phyloP scores from a whole-genome alignment of 1,139 yeast species.

The Hyphopichia wangnamkhiaoensis region DNA sequence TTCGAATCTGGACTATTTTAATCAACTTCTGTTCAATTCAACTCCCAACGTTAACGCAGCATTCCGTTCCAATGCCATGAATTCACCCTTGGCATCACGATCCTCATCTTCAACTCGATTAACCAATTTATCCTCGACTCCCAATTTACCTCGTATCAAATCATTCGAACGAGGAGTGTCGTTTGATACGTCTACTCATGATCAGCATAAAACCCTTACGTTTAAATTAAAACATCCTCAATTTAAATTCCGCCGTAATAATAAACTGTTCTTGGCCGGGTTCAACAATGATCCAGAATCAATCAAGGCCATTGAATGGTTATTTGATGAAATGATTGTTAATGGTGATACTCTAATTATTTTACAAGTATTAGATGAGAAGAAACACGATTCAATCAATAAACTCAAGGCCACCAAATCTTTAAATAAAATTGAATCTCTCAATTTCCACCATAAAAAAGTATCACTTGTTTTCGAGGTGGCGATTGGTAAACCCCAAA shows the following conservation, averaged over 20 bases:
- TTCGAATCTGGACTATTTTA: slow-evolving; percentile 10
- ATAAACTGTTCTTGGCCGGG: slow-evolving; percentile 65
- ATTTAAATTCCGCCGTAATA: slow-evolving; percentile 54
- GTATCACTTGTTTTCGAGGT: slow-evolving; percentile 59
- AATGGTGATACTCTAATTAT: slow-evolving; percentile 68
- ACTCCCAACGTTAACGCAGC: slow-evolving; percentile 7
- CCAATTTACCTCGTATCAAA: slow-evolving; percentile 7
- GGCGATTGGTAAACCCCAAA: slow-evolving; percentile 63
- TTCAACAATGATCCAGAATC: slow-evolving; percentile 60
- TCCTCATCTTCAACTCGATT: slow-evolving; percentile 11
- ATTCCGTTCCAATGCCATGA: neutral
- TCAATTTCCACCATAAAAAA: slow-evolving; percentile 50
- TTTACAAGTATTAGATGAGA: slow-evolving; percentile 57
- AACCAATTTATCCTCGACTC: slow-evolving; percentile 5
- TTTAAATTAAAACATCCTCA: slow-evolving; percentile 57
- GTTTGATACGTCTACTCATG: slow-evolving; percentile 49
- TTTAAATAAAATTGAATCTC: slow-evolving; percentile 43
- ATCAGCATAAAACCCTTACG: slow-evolving; percentile 48
- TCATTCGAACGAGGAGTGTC: slow-evolving; percentile 45
- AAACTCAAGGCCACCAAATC: slow-evolving; percentile 31
- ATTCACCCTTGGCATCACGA: slow-evolving; percentile 5
- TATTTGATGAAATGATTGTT: slow-evolving; percentile 60
- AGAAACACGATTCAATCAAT: slow-evolving; percentile 27
- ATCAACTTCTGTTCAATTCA: slow-evolving; percentile 3
- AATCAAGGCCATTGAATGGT: slow-evolving; percentile 63